Evolutionary conservation across 176 grass and related monocot species (phyloP).

Genomic region (Eleusine indica): DNA sequence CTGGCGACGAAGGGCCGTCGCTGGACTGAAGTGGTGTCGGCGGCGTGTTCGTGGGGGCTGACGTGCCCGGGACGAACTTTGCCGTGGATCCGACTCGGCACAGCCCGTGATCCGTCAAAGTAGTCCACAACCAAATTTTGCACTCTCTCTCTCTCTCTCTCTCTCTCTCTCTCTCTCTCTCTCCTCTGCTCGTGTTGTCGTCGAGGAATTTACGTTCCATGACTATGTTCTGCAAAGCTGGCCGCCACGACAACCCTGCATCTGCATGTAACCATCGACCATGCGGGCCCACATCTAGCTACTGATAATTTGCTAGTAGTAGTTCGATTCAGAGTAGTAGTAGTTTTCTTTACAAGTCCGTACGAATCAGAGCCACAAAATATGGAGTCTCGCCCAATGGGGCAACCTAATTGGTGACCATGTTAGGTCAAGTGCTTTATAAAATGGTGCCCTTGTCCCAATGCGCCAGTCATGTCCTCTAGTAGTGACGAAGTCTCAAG

Average conservation of each 20-base stretch:
- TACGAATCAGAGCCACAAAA: not conserved
- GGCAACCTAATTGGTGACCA: slow-evolving; percentile 29
- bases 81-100: slow-evolving; percentile 47
- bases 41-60: slow-evolving; percentile 20
- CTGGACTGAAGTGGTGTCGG: not conserved
- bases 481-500: not conserved
- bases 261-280: not conserved
- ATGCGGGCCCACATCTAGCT: not conserved
- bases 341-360: not conserved
- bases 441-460: slow-evolving; percentile 23
- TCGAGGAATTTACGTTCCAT: not conserved
- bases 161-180: not conserved
- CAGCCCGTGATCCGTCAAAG: not conserved
- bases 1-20: not conserved
- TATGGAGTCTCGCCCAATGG: not conserved
- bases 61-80: slow-evolving; percentile 22
- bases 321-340: not conserved
- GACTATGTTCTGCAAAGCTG: not conserved
- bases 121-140: not conserved
- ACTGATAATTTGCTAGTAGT: not conserved
- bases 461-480: slow-evolving; percentile 4
- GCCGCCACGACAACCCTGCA: not conserved
- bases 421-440: slow-evolving; percentile 48
- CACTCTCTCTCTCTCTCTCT: not conserved
- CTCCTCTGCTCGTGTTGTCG: not conserved